These are phyloP conservation scores for Ceratocystis cubensis DNA, from an alignment of 2,329 filamentous ascomycete species.

Conservation along the genomic window DNA sequence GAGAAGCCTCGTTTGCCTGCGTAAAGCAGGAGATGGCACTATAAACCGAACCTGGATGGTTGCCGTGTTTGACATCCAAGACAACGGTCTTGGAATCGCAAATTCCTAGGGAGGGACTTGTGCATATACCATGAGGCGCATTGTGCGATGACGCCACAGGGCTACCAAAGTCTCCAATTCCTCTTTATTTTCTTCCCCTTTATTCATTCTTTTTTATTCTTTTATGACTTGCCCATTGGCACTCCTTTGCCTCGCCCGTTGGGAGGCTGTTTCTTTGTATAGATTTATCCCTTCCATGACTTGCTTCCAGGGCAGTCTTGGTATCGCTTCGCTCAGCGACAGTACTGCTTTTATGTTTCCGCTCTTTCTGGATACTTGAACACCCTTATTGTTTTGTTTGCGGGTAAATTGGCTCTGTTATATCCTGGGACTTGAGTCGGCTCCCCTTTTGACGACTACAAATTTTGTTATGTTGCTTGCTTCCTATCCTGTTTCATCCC, in stretches of 20 bases:
- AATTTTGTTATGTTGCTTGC: neutral
- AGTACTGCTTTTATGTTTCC: conserved; percentile 2
- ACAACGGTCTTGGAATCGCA: neutral
- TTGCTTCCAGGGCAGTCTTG: neutral
- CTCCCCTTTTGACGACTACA: neutral
- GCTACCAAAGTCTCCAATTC: neutral
- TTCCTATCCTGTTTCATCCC: neutral
- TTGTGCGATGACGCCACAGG: neutral
- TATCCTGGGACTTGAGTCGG: neutral
- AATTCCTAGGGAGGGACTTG: neutral
- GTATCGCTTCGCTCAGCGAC: neutral
- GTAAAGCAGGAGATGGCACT: neutral
- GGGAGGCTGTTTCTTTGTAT: neutral
- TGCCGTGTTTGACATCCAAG: neutral
- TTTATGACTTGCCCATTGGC: neutral
- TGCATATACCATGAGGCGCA: neutral
- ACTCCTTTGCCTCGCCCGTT: neutral
- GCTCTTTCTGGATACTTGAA: conserved; percentile 1
- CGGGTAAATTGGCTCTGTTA: conserved; percentile 1
- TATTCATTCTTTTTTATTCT: neutral
- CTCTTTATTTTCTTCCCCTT: neutral
- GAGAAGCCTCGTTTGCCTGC: conserved; percentile 18
- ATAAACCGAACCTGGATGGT: neutral
- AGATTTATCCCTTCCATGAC: conserved; percentile 6
- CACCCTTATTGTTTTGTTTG: neutral